phyloP scores from a whole-genome alignment of 1,284 basidiomycete genomes.

The Leccinum ponderosum region DNA sequence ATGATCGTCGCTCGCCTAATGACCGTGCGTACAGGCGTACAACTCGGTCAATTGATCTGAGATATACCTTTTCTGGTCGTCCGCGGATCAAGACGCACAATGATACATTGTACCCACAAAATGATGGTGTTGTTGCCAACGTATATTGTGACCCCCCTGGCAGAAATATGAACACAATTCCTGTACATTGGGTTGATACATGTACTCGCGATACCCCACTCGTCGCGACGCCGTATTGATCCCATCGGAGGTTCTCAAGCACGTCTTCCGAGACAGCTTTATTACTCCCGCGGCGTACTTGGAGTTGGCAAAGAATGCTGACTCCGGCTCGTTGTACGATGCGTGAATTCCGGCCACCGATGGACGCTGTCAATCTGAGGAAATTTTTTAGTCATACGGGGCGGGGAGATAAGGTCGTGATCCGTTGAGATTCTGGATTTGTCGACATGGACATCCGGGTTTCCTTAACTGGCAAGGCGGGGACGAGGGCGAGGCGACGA shows the following conservation, averaged over 20 bases:
- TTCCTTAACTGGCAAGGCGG: constrained; percentile 9
- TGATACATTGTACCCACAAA: constrained; percentile 1
- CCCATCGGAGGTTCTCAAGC: constrained; percentile 10
- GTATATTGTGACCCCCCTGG: constrained; percentile 7
- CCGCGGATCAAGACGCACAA: constrained; percentile 27
- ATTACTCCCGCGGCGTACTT: constrained; percentile 31
- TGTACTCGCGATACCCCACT: background rate
- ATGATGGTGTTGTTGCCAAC: constrained; percentile 7
- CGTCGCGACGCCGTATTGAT: constrained; percentile 4
- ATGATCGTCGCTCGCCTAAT: constrained; percentile 30
- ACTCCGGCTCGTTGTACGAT: constrained; percentile 11
- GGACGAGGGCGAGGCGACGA: constrained; percentile 12
- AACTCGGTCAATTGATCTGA: constrained; percentile 18
- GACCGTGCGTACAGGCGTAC: constrained; percentile 8
- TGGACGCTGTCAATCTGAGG: constrained; percentile 13
- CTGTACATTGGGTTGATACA: background rate
- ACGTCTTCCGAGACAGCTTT: constrained; percentile 19
- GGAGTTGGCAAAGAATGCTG: constrained; percentile 24
- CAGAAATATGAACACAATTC: background rate
- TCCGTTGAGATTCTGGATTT: constrained; percentile 27
- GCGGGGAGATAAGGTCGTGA: constrained; percentile 35
- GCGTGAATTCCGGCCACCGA: constrained; percentile 20
- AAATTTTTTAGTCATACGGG: constrained; percentile 12
- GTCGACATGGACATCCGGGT: constrained; percentile 1
- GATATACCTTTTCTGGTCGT: constrained; percentile 24